Evolutionary conservation across 495 filamentous ascomycete species (phyloP), one percentile per base, ranked within the genome.

Genomic region (Lasiosphaeris hirsuta): DNA sequence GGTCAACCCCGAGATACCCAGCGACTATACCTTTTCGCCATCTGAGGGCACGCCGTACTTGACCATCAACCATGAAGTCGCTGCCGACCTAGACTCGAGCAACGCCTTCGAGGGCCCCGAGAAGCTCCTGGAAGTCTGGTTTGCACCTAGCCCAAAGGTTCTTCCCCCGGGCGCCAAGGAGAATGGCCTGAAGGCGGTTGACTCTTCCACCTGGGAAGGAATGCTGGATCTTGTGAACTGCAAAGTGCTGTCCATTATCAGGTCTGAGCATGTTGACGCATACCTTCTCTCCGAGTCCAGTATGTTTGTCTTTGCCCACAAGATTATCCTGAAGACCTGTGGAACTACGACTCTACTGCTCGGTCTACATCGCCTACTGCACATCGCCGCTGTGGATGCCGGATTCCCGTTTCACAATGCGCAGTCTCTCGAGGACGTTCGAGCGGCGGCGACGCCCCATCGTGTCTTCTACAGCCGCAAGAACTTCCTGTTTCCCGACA

Each of bases 261-360:
- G 92, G 64, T 96, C 92, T n/a, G 91, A 96, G 59, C 84, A 95
- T 72, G 86, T 97, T 55, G 95, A 99, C 71, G 95, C 95, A 61
- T 99, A 99, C 65, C 84, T 99, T 35, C 83, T 99, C 51, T 97
- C 94, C 50, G 95, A 99, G 75, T 97, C 95, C 15, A 97, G 94
- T 85, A 90, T 99, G 93, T 99, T 99, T 71, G 92, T 99, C 62
- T 99, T 96, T 72, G 92, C 92, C 18, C 94, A 99, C 83, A 99
- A 99, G 78, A 78, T 99, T 47, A 96, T 99, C 62, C 80, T 99
- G 44, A 99, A 99, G 84, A 99, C 95, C 10, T 99, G 95, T 67
- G 95, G 95, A 51, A 99, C 95, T 7, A 99, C 95, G 4, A 99
- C 95, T 0, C 76, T 99, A 59, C 81, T 99, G 11, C 86, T 86